Evolutionary conservation across 2,329 filamentous ascomycete species (phyloP), one percentile per base, ranked within the genome.

Genomic region (Penicillium palitans): DNA sequence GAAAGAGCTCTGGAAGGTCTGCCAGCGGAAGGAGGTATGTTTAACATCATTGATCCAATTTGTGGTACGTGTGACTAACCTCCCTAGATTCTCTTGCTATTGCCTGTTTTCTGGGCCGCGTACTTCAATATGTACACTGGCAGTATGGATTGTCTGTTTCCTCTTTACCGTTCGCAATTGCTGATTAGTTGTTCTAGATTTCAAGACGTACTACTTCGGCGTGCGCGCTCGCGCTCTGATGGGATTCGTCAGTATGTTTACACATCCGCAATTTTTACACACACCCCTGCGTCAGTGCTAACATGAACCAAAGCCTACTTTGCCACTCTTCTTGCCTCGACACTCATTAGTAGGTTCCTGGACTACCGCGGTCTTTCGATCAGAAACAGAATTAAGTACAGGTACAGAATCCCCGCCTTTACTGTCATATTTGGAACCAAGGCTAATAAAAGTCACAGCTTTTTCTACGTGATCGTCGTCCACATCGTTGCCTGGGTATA

Each of bases 401-500:
- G 74, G 27, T 70, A 59, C 9, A 44, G 3, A 15, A 6, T 13
- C 0, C 13, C 7, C 9, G 0, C 7, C 35, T 17, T 24, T 0
- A 12, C 4, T 29, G 2, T 40, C 1, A n/a, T 13, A 24, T 1
- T 4, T 1, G 7, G n/a, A 6, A 3, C 0, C 19, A 17, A 42
- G 4, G 19, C 27, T 40, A 24, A 42, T 10, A 6, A 19, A 25
- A 2, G 15, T 7, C 13, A 1, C n/a, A 70, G 67, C 12, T 83
- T 79, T 62, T 82, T 74, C 66, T 82, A 80, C 42, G 75, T 81
- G 6, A 68, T 81, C 5, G 61, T 72, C 12, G 60, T 75, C 57
- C 81, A 84, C 60, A 53, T 83, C 21, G 62, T 79, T 21, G 76
- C 81, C 1, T 84, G 81, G 81, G 70, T 78, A 3, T 83, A 83